phyloP scores from a whole-genome alignment of 1,284 basidiomycete genomes.

The Sphagnurus paluster region DNA sequence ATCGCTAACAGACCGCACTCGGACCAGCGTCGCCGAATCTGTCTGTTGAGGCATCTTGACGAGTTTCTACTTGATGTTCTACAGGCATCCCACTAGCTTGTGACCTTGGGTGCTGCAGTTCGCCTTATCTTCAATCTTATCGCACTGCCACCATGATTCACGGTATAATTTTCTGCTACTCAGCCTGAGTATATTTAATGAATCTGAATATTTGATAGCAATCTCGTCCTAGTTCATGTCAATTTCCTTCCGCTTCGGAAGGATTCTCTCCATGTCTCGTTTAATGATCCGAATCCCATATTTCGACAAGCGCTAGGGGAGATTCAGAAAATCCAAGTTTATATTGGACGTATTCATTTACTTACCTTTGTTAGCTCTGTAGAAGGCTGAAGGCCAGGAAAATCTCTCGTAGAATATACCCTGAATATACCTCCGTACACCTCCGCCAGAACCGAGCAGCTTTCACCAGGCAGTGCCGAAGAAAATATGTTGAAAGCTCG shows the following conservation, averaged over 20 bases:
- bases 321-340: background rate
- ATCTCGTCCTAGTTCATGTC: background rate
- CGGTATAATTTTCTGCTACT: no score
- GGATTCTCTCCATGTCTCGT: constrained; percentile 62
- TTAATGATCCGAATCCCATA: constrained; percentile 72
- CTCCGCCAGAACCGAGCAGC: constrained; percentile 59
- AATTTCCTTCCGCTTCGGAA: constrained; percentile 36
- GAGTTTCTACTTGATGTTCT: background rate
- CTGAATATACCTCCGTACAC: constrained; percentile 66
- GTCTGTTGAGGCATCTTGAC: constrained; percentile 30
- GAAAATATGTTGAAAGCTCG: constrained; percentile 68
- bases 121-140: background rate
- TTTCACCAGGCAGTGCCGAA: constrained; percentile 30
- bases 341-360: background rate
- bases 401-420: constrained; percentile 78
- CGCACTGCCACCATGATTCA: no score
- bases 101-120: background rate
- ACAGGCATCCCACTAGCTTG: no score
- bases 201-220: no score
- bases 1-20: constrained; percentile 33
- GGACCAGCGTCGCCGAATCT: constrained; percentile 37
- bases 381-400: constrained; percentile 69
- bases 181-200: no score
- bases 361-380: constrained; percentile 72
- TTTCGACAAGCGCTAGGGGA: constrained; percentile 52